Evolutionary conservation across 2,329 filamentous ascomycete species (phyloP), one percentile per base, ranked within the genome.

Genomic region (Akanthomyces uredinophilus): DNA sequence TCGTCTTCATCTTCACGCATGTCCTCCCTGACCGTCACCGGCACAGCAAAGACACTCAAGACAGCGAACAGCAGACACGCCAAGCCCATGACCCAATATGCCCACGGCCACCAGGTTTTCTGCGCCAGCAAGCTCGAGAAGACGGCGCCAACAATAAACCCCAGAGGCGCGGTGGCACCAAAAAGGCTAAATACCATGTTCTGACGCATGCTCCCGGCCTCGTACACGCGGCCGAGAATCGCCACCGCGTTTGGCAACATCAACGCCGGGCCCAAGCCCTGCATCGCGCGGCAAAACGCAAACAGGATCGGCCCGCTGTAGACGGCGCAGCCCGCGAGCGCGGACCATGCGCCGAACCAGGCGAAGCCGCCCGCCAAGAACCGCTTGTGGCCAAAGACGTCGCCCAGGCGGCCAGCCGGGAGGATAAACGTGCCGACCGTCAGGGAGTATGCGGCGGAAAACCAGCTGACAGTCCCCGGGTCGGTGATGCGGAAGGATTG

Each of bases 161-260:
- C 75, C 4, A 68, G 58, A 16, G 74, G 68, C 1, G 73, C 74
- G 16, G 65, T 70, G 27, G 71, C 75, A 16, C 72, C 73, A 64
- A 76, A 75, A 18, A 74, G 41, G 47, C 70, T 68, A 50, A 76
- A 73, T 1, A 72, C 69, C 67, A 75, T 71, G 10, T 70, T 67
- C 64, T 77, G 74, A n/a, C 70, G 71, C 18, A 63, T n/a, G 13
- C 50, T 63, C 1, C 75, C 74, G 0, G 70, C 69, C 1, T 73
- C 70, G 66, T 87, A 87, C 1, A 78, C 77, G 0, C 74, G 73
- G 5, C 84, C 83, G 5, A 87, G 70, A 18, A 87, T 75, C 2
- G 83, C 84, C 41, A 87, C 71, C 1, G 74, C 80, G 66, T 86
- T 87, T 0, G 84, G 83, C 20, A 87, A 70, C 51, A 79, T 66